These are phyloP conservation scores for Saprolegnia parasitica DNA, from an alignment of 352 stramenopile species.

Conservation along the genomic window DNA sequence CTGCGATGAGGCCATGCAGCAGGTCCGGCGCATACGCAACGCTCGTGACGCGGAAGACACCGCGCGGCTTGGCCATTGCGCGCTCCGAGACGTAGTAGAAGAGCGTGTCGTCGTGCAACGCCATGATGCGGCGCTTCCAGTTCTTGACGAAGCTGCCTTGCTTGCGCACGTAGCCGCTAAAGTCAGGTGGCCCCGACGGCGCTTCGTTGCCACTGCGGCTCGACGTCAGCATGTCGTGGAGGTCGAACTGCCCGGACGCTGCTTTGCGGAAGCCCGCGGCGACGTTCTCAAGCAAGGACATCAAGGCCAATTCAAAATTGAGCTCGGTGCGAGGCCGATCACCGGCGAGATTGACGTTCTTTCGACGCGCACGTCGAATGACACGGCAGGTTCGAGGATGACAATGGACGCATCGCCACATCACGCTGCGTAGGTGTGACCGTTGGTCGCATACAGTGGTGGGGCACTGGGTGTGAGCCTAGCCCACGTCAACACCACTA, in stretches of 20 bases:
- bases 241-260: neutral
- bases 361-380: neutral
- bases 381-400: no score
- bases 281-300: neutral
- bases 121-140: slow-evolving; percentile 82
- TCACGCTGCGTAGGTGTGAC: no score
- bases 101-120: slow-evolving; percentile 63
- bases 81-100: slow-evolving; percentile 52
- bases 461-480: no score
- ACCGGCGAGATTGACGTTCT: neutral
- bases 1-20: neutral
- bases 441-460: no score
- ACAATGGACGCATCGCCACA: no score
- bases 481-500: no score
- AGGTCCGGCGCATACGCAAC: neutral
- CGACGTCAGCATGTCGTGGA: neutral
- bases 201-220: neutral
- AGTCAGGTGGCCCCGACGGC: neutral
- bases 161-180: slow-evolving; percentile 78
- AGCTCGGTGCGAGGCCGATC: neutral
- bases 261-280: neutral
- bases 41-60: neutral
- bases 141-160: slow-evolving; percentile 73
- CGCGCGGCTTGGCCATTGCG: neutral
- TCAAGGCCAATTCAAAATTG: neutral